phyloP scores from a whole-genome alignment of 768 basidiomycete species.

The Calvatia gigantea region DNA sequence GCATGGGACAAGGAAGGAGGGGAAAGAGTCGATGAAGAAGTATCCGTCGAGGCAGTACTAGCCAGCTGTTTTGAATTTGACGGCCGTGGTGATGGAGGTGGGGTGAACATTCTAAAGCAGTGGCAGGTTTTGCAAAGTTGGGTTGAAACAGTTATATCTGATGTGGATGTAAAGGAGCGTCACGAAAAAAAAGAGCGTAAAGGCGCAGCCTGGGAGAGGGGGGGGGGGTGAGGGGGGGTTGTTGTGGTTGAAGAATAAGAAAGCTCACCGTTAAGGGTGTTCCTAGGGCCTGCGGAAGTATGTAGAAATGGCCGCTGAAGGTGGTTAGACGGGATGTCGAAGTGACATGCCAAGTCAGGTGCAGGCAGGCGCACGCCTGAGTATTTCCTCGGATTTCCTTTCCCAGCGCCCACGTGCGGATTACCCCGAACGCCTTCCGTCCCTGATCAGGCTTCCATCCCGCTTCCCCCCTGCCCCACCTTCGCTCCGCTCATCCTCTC shows the following conservation, averaged over 20 bases:
- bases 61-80: background rate
- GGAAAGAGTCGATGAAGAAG: background rate
- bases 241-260: constrained; percentile 14
- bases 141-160: background rate
- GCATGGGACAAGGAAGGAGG: constrained; percentile 5
- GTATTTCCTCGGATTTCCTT: too few relatives aligned
- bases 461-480: background rate
- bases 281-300: background rate
- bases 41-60: background rate
- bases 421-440: background rate
- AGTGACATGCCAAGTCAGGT: constrained; percentile 2
- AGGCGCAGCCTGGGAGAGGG: constrained; percentile 16
- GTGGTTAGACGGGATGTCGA: background rate
- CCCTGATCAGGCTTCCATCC: background rate
- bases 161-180: constrained; percentile 4
- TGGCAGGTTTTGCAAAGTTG: background rate
- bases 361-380: background rate
- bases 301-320: background rate
- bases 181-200: constrained; percentile 14
- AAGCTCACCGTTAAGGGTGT: background rate
- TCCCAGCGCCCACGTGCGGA: constrained; percentile 1
- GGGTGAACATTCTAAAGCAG: constrained; percentile 27
- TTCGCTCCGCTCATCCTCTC: background rate
- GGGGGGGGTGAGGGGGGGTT: constrained; percentile 25
- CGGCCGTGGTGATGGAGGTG: constrained; percentile 31